Evolutionary conservation across 495 filamentous ascomycete species (phyloP).

Genomic region (Tuber melanosporum): DNA sequence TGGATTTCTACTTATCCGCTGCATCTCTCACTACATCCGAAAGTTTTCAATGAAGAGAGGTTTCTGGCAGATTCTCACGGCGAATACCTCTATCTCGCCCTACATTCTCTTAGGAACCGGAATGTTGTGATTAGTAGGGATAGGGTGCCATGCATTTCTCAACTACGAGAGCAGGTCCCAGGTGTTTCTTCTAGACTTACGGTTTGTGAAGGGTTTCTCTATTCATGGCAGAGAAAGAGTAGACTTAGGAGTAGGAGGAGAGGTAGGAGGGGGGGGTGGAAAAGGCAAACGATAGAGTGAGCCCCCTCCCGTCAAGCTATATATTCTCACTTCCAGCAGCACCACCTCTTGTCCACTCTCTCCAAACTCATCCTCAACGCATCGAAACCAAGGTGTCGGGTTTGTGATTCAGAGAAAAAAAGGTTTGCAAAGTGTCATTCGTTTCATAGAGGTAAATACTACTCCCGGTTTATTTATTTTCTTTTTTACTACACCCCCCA

Average conservation of each 20-base stretch:
- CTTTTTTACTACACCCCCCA: not conserved
- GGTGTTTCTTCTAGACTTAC: not conserved
- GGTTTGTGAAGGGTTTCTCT: not conserved
- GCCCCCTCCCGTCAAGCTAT: not conserved
- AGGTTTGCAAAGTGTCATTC: not conserved
- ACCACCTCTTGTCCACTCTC: not conserved
- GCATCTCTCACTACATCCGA: not conserved
- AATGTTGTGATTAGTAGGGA: not conserved
- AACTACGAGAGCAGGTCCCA: not conserved
- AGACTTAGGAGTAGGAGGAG: not conserved
- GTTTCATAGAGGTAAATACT: not conserved
- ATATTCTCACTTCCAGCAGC: not conserved
- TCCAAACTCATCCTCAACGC: not conserved
- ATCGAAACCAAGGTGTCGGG: not conserved
- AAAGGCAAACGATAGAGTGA: conserved; percentile 2
- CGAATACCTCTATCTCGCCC: not conserved
- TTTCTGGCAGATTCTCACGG: not conserved
- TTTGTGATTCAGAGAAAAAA: not conserved
- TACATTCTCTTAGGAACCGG: not conserved
- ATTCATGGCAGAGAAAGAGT: not conserved
- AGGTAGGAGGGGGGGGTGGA: not conserved
- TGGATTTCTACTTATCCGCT: conserved; percentile 2
- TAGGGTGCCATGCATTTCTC: not conserved
- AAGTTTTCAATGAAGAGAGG: not conserved
- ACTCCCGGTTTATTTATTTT: not conserved